A percentile compares a stretch with the other conserved stretches of the same genome.
phyloP scores from a whole-genome alignment of 805 yeast genomes.

The Zygosaccharomyces lentus region DNA sequence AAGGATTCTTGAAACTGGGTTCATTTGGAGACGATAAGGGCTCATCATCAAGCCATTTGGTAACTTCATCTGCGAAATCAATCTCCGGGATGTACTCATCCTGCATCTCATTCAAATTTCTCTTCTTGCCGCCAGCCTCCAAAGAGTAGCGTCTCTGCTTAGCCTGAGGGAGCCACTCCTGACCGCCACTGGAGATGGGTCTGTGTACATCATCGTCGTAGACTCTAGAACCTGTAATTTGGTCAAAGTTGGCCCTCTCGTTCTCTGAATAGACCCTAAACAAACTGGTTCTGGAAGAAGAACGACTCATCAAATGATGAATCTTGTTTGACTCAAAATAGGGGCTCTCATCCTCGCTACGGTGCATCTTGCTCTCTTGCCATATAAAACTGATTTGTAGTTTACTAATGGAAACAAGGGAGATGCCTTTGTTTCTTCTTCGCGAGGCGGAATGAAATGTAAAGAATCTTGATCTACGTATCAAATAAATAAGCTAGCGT shows the following conservation, averaged over 20 bases:
- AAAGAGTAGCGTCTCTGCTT: constrained; percentile 11
- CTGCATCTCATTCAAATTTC: constrained; percentile 45
- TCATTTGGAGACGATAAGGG: constrained; percentile 1
- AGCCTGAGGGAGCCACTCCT: constrained; percentile 1
- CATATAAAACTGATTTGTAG: constrained; percentile 1
- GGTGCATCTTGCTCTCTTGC: constrained; percentile 2
- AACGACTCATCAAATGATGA: constrained; percentile 21
- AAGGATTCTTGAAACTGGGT: not conserved
- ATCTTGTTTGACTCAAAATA: constrained; percentile 25
- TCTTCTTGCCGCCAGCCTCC: constrained; percentile 6
- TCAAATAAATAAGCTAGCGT: constrained; percentile 1
- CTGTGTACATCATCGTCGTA: constrained; percentile 51
- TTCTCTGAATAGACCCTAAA: constrained; percentile 61
- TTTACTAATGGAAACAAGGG: not conserved
- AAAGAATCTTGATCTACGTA: not conserved
- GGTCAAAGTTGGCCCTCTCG: constrained; percentile 57
- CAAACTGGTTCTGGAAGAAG: constrained; percentile 31
- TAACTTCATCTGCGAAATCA: constrained; percentile 48
- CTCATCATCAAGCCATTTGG: constrained; percentile 41
- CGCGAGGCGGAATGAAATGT: not conserved
- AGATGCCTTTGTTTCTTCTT: constrained; percentile 4
- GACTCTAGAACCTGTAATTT: constrained; percentile 49
- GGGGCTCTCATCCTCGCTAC: constrained; percentile 11
- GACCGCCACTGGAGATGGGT: constrained; percentile 29
- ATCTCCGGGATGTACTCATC: constrained; percentile 77